Conservation (phyloP, 768 basidiomycete genomes). For the Trametes gibbosa region DNA sequence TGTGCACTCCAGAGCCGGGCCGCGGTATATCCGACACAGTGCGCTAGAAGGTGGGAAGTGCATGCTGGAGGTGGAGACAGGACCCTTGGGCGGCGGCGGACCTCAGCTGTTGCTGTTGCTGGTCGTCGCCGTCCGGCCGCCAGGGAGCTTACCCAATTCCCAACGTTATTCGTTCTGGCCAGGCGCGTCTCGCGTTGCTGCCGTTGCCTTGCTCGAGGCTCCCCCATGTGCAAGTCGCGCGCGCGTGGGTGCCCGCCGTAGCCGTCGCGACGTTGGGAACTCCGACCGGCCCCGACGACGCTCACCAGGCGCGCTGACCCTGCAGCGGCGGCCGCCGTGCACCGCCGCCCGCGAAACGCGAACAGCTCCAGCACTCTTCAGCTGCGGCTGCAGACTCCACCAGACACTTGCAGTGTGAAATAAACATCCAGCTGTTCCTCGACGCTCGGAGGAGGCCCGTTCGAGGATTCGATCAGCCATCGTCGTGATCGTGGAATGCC, state of each 20-base stretch:
- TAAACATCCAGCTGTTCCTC: too few species aligned
- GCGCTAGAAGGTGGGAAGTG: constrained; percentile 14
- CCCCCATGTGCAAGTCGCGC: too few species aligned
- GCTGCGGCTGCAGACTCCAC: not conserved
- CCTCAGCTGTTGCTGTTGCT: not conserved
- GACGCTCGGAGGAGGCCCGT: not conserved
- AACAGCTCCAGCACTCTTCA: not conserved
- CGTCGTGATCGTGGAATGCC: constrained; percentile 8
- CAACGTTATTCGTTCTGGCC: not conserved
- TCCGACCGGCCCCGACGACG: not conserved
- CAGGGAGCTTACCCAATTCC: constrained; percentile 5
- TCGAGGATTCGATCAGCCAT: not conserved
- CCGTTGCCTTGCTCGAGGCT: not conserved
- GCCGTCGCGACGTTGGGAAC: constrained; percentile 6
- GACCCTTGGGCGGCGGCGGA: not conserved
- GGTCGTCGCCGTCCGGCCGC: constrained; percentile 8
- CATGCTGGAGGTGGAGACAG: constrained; percentile 4
- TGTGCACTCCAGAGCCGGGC: not conserved
- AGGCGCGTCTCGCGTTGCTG: not conserved
- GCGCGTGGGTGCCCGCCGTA: not conserved
- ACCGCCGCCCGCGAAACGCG: not conserved
- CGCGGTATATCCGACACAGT: constrained; percentile 14
- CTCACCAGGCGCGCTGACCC: not conserved
- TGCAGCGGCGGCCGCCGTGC: not conserved
- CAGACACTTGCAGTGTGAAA: not conserved